These are phyloP conservation scores for Holtermannia corniformis DNA, from an alignment of 768 basidiomycete species.

Conservation along the genomic window DNA sequence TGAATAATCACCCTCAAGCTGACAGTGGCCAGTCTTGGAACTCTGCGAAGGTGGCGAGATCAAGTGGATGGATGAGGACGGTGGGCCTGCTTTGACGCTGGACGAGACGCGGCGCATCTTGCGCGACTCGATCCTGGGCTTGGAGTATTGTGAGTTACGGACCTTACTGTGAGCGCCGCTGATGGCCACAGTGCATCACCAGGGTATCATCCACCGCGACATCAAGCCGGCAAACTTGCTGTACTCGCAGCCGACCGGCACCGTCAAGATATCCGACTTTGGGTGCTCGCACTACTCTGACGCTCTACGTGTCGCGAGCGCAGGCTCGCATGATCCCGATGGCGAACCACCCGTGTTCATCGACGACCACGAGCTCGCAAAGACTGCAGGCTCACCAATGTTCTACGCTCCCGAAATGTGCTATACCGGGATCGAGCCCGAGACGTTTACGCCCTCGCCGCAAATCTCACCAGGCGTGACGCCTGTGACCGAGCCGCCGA, in stretches of 20 bases:
- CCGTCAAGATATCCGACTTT: slow-evolving; percentile 96
- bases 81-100: slow-evolving; percentile 67
- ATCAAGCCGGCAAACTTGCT: slow-evolving; percentile 98
- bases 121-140: slow-evolving; percentile 83
- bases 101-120: slow-evolving; percentile 77
- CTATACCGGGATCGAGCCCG: slow-evolving; percentile 47
- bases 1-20: slow-evolving; percentile 5
- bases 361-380: slow-evolving; percentile 76
- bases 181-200: slow-evolving; percentile 67
- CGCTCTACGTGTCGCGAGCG: slow-evolving; percentile 63
- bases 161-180: neutral
- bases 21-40: slow-evolving; percentile 68
- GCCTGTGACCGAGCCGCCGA: slow-evolving; percentile 22
- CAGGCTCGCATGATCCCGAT: slow-evolving; percentile 9
- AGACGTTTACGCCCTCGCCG: slow-evolving; percentile 7
- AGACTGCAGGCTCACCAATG: slow-evolving; percentile 87
- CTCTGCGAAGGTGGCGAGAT: slow-evolving; percentile 93
- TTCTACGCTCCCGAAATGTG: slow-evolving; percentile 96
- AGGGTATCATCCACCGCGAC: slow-evolving; percentile 98
- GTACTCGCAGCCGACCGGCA: slow-evolving; percentile 64
- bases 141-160: slow-evolving; percentile 88
- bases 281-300: slow-evolving; percentile 95
- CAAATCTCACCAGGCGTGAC: slow-evolving; percentile 12
- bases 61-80: slow-evolving; percentile 62
- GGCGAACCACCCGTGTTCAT: slow-evolving; percentile 51